A percentile compares a stretch with the other conserved stretches of the same genome.
Evolutionary conservation across 106 monocot species (phyloP).

Genomic region (Triglochin maritima): DNA sequence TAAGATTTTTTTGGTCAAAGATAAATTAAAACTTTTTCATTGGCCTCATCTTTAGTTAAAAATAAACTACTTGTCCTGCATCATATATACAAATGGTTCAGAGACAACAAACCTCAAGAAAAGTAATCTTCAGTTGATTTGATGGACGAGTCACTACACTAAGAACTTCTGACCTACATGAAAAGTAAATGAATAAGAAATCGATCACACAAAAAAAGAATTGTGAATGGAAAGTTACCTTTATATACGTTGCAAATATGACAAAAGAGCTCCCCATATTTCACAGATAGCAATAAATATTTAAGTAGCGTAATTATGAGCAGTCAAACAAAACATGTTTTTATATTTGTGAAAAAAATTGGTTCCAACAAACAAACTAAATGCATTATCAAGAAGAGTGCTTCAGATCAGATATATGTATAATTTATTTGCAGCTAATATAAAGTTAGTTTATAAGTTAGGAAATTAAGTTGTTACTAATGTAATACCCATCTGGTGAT

Average conservation of each 20-base stretch:
- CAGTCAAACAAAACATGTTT: neutral
- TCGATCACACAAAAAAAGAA: neutral
- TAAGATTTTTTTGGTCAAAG: no score
- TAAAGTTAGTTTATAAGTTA: no score
- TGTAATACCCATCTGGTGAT: slow-evolving; percentile 46
- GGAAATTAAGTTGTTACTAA: neutral
- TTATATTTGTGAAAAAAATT: neutral
- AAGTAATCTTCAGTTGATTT: slow-evolving; percentile 81
- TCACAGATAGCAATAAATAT: no score
- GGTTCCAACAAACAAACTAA: neutral
- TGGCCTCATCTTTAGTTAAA: no score
- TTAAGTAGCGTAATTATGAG: neutral
- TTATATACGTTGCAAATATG: no score
- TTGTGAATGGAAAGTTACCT: no score
- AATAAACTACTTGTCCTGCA: no score
- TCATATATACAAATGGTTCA: no score
- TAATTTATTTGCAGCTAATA: neutral
- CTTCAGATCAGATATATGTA: neutral
- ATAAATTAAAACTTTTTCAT: no score
- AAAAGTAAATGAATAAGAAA: slow-evolving; percentile 1
- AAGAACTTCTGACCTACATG: slow-evolving; percentile 60
- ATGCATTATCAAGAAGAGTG: neutral
- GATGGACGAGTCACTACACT: slow-evolving; percentile 57
- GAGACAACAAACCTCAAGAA: slow-evolving; percentile 50
- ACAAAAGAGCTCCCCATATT: no score